phyloP scores from a whole-genome alignment of 352 stramenopile genomes.

The Phytophthora ohioensis region DNA sequence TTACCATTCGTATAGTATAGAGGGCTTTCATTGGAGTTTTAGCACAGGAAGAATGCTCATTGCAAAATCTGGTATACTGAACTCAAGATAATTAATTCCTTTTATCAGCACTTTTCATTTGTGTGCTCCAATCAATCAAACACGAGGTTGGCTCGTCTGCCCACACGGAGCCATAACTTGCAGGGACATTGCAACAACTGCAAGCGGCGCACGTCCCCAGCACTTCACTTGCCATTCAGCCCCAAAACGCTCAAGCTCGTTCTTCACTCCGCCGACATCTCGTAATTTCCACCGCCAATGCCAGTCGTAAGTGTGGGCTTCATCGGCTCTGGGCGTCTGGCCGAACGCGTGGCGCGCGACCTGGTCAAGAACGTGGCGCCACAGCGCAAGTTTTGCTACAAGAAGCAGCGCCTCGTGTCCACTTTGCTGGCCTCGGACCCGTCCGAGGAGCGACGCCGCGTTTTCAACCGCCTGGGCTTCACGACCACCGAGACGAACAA shows the following conservation, averaged over 20 bases:
- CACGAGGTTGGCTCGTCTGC: neutral
- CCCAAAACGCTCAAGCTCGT: constrained; percentile 3
- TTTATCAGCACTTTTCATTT: too few relatives aligned
- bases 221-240: constrained; percentile 25
- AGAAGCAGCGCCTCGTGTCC: constrained; percentile 76
- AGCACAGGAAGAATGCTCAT: too few relatives aligned
- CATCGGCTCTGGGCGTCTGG: constrained; percentile 73
- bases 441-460: constrained; percentile 58
- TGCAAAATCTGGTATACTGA: too few relatives aligned
- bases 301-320: constrained; percentile 74
- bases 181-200: constrained; percentile 6
- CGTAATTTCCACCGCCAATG: constrained; percentile 5
- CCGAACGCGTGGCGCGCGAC: constrained; percentile 67
- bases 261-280: neutral
- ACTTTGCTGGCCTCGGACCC: constrained; percentile 74
- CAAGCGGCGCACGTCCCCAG: constrained; percentile 2
- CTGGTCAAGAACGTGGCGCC: constrained; percentile 70
- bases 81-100: too few relatives aligned
- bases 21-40: too few relatives aligned
- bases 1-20: too few relatives aligned
- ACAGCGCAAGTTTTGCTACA: constrained; percentile 75
- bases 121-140: neutral
- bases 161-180: neutral
- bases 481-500: constrained; percentile 66
- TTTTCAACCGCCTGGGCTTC: constrained; percentile 73